Base-by-base conservation (phyloP, 441 rosid genomes). In the Biscutella laevigata region DNA sequence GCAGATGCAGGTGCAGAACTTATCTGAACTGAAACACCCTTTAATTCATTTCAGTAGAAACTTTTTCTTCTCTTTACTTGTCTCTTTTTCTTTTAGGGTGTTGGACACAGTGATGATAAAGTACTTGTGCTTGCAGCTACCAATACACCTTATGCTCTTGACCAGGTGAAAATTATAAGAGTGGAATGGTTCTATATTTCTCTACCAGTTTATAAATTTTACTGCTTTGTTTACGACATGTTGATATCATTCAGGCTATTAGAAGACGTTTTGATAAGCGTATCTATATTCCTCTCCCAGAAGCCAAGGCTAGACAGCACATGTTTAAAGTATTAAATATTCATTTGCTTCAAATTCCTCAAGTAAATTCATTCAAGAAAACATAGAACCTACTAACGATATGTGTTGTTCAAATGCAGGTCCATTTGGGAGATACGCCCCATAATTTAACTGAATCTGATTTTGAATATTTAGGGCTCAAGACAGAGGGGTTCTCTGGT, bases 81-180 rank as follows among this genome's bases (percentile, higher is more conserved):
- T 55, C 34, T 41, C 43, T 51, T 42, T 57, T 37, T 27, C 12
- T 59, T 51, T 54, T 72, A 92, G 99, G 99, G 99, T 70, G 99
- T 92, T 48, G 97, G 97, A 32, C 73, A 84, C 77, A 81, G 71
- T 61, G 97, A 92, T 68, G 81, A 86, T 74, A 92, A 92, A 74
- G 99, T 92, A 64, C 97, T 92, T 55, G 83, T 92, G 64, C 99
- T 92, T 74, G 95, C 97, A 44, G 99, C 99, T 48, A 88, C 97
- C 48, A 88, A 88, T 72, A 88, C 97, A 27, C 99, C 99, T 8
- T 88, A 94, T 76, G 90, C 99, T 13, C 77, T 94, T 34, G 97
- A 88, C 81, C 99, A 94, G 90, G 97, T 79, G 22, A 74, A 39
- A 48, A 38, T 35, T 28, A 17, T 30, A 34, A 32, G 7, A 19